These are phyloP conservation scores for Cystobasidiaceae sp. DNA, from an alignment of 1,284 basidiomycete genomes.

Conservation along the genomic window DNA sequence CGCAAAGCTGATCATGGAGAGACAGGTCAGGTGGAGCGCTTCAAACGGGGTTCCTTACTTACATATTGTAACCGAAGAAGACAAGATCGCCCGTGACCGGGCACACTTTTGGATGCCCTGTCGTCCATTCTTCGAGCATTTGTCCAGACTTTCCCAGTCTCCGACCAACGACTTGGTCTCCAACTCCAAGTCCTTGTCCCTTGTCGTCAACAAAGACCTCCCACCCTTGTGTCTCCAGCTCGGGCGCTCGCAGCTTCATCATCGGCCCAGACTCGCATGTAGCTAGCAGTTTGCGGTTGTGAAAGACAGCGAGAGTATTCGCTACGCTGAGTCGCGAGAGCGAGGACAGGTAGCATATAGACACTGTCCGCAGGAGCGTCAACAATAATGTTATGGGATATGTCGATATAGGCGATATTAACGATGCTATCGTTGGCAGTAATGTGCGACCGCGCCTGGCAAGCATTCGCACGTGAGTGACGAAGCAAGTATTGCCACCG, in stretches of 20 bases:
- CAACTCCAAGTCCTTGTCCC: constrained; percentile 40
- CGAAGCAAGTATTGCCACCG: constrained; percentile 2
- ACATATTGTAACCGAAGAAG: constrained; percentile 49
- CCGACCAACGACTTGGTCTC: constrained; percentile 34
- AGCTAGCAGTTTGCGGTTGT: constrained; percentile 50
- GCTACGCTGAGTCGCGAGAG: constrained; percentile 50
- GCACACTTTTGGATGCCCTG: constrained; percentile 52
- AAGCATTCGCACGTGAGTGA: constrained; percentile 31
- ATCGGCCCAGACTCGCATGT: constrained; percentile 53
- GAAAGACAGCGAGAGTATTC: constrained; percentile 51
- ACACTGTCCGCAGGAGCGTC: constrained; percentile 48
- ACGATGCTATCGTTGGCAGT: constrained; percentile 52
- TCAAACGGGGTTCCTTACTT: neutral
- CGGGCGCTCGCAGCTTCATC: constrained; percentile 50
- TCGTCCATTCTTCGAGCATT: constrained; percentile 52
- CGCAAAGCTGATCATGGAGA: constrained; percentile 26
- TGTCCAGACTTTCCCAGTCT: constrained; percentile 34
- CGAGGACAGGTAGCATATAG: constrained; percentile 45
- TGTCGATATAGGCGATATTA: constrained; percentile 50
- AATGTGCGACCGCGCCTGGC: constrained; percentile 46
- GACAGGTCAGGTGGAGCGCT: constrained; percentile 6
- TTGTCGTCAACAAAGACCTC: constrained; percentile 41
- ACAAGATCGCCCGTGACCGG: constrained; percentile 51
- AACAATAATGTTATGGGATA: constrained; percentile 46
- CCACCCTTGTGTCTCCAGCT: constrained; percentile 51